Evolutionary conservation across 257 asterid genomes (phyloP).

Genomic region (Ocimum tenuiflorum): DNA sequence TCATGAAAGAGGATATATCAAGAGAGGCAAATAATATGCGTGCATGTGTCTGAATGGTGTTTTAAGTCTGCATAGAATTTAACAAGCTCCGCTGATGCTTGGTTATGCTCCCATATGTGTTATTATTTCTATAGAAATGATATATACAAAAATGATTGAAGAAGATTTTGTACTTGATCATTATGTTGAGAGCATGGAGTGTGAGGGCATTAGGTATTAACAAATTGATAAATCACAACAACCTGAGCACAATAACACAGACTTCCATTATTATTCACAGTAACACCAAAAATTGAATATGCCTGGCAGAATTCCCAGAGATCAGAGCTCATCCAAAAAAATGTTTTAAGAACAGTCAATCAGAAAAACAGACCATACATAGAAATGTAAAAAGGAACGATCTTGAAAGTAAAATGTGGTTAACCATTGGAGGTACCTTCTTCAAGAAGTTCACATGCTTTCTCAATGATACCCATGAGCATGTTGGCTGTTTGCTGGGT

Average conservation of each 20-base stretch:
- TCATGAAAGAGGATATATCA: neutral
- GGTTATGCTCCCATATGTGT: neutral
- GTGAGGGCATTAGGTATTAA: neutral
- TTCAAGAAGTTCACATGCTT: constrained; percentile 73
- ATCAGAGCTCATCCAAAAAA: neutral
- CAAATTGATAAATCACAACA: neutral
- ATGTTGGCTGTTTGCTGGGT: constrained; percentile 57
- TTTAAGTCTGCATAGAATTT: neutral
- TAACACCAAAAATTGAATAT: neutral
- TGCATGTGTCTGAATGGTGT: neutral
- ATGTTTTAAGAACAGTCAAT: neutral
- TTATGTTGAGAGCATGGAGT: neutral
- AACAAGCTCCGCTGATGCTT: neutral
- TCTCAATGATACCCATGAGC: constrained; percentile 72
- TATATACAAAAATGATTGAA: neutral
- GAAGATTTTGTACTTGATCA: neutral
- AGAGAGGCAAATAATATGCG: neutral
- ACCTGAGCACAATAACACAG: neutral
- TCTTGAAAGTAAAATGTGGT: constrained; percentile 17
- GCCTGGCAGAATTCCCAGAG: neutral
- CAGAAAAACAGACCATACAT: neutral
- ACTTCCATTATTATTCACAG: neutral
- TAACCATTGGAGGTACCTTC: constrained; percentile 57
- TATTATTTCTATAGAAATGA: constrained; percentile 8
- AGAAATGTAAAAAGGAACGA: constrained; percentile 13